Conservation (phyloP, 2,329 filamentous ascomycete genomes). For the Rhexocercosporidium sp. region DNA sequence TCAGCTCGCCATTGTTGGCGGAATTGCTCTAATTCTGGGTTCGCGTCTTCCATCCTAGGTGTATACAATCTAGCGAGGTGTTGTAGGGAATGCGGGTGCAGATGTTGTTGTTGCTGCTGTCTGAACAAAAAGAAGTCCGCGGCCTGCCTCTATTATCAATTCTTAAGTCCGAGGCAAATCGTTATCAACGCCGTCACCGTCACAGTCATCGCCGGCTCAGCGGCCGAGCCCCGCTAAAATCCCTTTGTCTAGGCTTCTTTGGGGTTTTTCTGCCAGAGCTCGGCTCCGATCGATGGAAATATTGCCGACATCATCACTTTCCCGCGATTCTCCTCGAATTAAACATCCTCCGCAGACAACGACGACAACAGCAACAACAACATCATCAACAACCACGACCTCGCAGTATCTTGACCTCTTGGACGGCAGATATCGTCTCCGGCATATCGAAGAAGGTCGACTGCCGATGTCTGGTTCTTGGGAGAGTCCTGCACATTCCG, state of each 20-base stretch:
- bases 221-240: conserved; percentile 14
- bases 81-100: background rate
- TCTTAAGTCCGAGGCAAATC: conserved; percentile 18
- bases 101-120: background rate
- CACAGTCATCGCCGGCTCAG: conserved; percentile 21
- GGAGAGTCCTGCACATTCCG: conserved; percentile 28
- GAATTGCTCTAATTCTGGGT: conserved; percentile 83
- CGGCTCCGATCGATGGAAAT: conserved; percentile 18
- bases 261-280: conserved; percentile 16
- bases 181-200: conserved; percentile 21
- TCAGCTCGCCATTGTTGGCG: conserved; percentile 86
- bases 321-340: conserved; percentile 11
- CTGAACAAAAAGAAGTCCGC: conserved; percentile 5
- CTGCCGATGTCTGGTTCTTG: conserved; percentile 35
- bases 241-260: conserved; percentile 4
- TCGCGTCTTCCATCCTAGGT: conserved; percentile 48
- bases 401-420: background rate
- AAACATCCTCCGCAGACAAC: background rate
- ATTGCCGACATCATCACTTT: conserved; percentile 27
- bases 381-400: background rate
- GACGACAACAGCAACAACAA: background rate
- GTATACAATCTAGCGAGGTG: conserved; percentile 19
- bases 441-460: background rate
- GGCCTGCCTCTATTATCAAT: conserved; percentile 10
- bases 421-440: background rate